Base-by-base conservation (phyloP, 805 yeast species). In the Zygotorulaspora sp. region DNA sequence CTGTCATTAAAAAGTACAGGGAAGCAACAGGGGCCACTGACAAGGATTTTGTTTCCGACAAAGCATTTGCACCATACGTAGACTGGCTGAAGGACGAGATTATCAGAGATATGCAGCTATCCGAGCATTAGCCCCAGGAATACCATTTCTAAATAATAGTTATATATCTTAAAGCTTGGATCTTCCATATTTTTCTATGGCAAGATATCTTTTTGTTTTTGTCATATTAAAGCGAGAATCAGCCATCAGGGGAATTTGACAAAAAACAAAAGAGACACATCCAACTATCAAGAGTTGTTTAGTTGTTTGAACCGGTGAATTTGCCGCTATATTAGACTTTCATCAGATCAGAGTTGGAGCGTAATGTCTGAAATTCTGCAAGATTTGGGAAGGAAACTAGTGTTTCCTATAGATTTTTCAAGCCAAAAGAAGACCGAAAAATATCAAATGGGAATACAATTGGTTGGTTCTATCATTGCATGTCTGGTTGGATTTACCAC, bases 401-500 rank as follows among this genome's bases (percentile, higher is more conserved):
- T 53, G 8, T 58, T 56, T 17, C 66, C 68, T 14, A 51, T 63
- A 6, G 68, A 63, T 36, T 63, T 54, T 34, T 53, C 51, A 20
- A 51, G 61, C 5, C 68, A 63, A 28, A 41, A 44, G 22, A 38
- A 32, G 12, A 45, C 58, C 3, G 50, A 45, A 10, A 31, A 35
- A 5, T 27, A 52, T 14, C 46, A 48, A 10, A 41, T 40, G 17
- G 35, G 40, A 4, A 41, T 48, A 0, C 43, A 62, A 6, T 24
- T 44, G 6, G 32, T 43, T 5, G 59, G 58, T 14, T 53, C 58
- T 1, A 28, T 67, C 8, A 24, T 70, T 15, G 62, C 78, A n/a
- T 62, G 72, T 29, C 20, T 72, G 0, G 55, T 66, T 31, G 87
- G 88, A 0, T 68, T 69, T 34, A 30, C 66, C 1, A 48, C 71